phyloP scores from a whole-genome alignment of 108 stramenopile genomes.

The Cyclostephanos tholiformis region DNA sequence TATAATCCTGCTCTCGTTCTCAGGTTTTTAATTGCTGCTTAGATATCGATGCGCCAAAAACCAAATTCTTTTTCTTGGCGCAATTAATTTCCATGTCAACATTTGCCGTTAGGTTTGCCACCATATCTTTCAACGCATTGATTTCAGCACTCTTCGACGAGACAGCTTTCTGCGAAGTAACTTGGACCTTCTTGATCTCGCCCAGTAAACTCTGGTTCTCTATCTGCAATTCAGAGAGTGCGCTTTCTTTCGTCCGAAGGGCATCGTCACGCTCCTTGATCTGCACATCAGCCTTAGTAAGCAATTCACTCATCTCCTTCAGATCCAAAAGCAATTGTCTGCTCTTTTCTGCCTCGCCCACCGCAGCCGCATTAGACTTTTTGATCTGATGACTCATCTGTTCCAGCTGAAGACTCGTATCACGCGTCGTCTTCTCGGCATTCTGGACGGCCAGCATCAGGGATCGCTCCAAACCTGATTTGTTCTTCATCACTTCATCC shows the following conservation, averaged over 20 bases:
- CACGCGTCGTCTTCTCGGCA: conserved; percentile 10
- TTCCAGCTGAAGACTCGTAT: conserved; percentile 18
- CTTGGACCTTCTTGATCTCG: background rate
- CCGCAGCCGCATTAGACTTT: background rate
- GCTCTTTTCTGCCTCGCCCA: conserved; percentile 19
- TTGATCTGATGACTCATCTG: conserved; percentile 23
- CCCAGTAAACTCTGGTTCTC: conserved; percentile 4
- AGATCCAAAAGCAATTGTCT: conserved; percentile 8
- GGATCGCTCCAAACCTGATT: conserved; percentile 15
- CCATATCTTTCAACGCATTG: no score
- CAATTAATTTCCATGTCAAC: no score
- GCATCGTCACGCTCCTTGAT: conserved; percentile 6
- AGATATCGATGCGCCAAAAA: background rate
- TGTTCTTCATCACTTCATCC: conserved; percentile 30
- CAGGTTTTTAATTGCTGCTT: conserved; percentile 7
- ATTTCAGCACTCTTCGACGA: conserved; percentile 27
- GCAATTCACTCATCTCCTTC: conserved; percentile 8
- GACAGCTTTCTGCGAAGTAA: conserved; percentile 13
- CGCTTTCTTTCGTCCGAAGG: conserved; percentile 10
- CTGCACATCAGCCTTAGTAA: conserved; percentile 3
- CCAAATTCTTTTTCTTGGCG: conserved; percentile 1
- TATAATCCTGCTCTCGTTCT: background rate
- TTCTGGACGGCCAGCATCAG: conserved; percentile 22
- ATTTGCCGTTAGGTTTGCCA: no score
- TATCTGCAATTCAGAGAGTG: background rate